Evolutionary conservation across 2,329 filamentous ascomycete genomes (phyloP).

Genomic region (Chrysosporium keratinophilum): DNA sequence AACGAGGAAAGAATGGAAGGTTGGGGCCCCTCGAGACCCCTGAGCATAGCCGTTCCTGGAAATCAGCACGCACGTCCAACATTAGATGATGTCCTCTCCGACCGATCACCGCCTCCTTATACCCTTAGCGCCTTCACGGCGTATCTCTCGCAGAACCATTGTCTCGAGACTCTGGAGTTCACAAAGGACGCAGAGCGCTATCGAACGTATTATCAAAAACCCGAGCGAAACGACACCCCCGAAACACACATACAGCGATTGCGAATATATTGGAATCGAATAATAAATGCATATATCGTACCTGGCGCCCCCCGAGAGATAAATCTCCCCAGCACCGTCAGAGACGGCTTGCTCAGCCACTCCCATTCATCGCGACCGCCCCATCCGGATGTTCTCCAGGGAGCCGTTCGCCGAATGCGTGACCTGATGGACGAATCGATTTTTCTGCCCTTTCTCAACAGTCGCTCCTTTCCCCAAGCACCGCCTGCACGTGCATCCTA

Average conservation of each 20-base stretch:
- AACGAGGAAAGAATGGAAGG: slow-evolving; percentile 31
- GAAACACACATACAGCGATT: slow-evolving; percentile 55
- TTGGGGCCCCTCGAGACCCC: slow-evolving; percentile 31
- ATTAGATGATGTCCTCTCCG: slow-evolving; percentile 76
- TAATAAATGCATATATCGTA: slow-evolving; percentile 81
- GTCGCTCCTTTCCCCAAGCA: slow-evolving; percentile 28
- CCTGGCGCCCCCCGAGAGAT: slow-evolving; percentile 78
- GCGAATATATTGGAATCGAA: slow-evolving; percentile 71
- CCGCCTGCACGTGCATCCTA: slow-evolving; percentile 2
- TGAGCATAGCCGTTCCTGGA: slow-evolving; percentile 35
- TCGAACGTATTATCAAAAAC: slow-evolving; percentile 53
- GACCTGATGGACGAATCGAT: slow-evolving; percentile 98
- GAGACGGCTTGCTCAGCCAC: slow-evolving; percentile 64
- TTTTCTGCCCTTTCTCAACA: slow-evolving; percentile 80
- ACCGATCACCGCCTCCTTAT: slow-evolving; percentile 77
- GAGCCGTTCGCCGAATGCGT: slow-evolving; percentile 78
- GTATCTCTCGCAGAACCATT: slow-evolving; percentile 93
- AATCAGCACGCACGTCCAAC: slow-evolving; percentile 50
- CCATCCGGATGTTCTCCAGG: slow-evolving; percentile 65
- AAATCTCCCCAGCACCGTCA: slow-evolving; percentile 77
- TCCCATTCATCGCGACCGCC: slow-evolving; percentile 51
- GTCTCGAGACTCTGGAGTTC: slow-evolving; percentile 91
- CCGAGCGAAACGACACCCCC: slow-evolving; percentile 43
- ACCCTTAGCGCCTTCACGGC: slow-evolving; percentile 90
- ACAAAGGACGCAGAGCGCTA: slow-evolving; percentile 90